Evolutionary conservation across 108 stramenopile species (phyloP), one percentile per base, ranked within the genome.

Genomic region (Nitzschia sp.): DNA sequence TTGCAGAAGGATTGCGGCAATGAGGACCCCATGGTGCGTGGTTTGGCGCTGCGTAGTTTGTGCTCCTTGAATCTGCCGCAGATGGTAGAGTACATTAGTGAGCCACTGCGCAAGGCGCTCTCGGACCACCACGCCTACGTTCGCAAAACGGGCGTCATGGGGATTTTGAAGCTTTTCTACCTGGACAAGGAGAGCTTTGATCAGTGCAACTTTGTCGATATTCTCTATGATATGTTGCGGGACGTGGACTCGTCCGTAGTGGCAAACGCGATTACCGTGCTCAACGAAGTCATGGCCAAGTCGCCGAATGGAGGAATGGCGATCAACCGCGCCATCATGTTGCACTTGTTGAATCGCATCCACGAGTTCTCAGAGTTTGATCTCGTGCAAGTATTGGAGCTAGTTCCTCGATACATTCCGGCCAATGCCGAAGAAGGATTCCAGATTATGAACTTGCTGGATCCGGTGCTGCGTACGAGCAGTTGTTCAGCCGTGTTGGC

Each of bases 1-100:
- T 75, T 99, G 58, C 90, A 93, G 54, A 94, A 97, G 51, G 99
- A 99, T 83, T 98, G 97, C 67, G 85, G 86, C 17, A 93, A 98
- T 72, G 96, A 97, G 23, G 98, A 99, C 79, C 99, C 99, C 32
- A 97, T 99, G 95, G 98, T 99, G 2, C 87, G 99, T 8, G 99
- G 99, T 15, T 74, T 99, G 60, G 99, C 99, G 2, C 74, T 99
- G 63, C 84, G 99, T 19, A 81, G 94, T 56, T 77, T 99, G 61
- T 98, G 97, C 72, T 84, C 84, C 13, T 76, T 99, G 54, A 84
- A 96, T 33, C 72, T 99, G 64, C 95, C 94, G 26, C 88, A 94
- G 64, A 96, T 98, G 85, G 93, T 98, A 36, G 99, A 99, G 80
- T 99, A 99, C 81, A 94, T 98, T 21, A 48, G 67, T 19, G 89